These are phyloP conservation scores for Spongospora subterranea DNA, from an alignment of 208 protist species.

Conservation along the genomic window DNA sequence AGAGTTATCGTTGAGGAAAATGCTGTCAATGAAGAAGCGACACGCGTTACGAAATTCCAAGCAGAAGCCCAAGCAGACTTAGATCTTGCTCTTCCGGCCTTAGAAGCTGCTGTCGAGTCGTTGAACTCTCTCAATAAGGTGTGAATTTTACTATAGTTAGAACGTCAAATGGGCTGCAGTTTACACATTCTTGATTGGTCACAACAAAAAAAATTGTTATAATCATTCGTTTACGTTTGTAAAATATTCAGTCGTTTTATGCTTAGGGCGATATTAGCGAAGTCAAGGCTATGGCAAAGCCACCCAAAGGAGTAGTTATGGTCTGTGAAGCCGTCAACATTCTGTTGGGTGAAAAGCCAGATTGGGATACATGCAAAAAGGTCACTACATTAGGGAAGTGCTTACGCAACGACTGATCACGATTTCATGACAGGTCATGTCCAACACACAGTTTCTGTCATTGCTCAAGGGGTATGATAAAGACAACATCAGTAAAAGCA, in stretches of 20 bases:
- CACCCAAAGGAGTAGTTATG: constrained; percentile 89
- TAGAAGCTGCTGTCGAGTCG: constrained; percentile 87
- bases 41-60: constrained; percentile 84
- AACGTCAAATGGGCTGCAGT: too few relatives aligned
- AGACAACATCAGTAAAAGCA: constrained; percentile 85
- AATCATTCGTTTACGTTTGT: too few relatives aligned
- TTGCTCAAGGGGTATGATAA: constrained; percentile 91
- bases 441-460: constrained; percentile 87
- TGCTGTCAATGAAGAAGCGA: constrained; percentile 72
- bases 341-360: constrained; percentile 85
- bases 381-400: constrained; percentile 84
- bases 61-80: constrained; percentile 89
- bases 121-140: constrained; percentile 87
- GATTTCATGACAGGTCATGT: constrained; percentile 79
- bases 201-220: too few relatives aligned
- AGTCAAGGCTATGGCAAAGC: constrained; percentile 89
- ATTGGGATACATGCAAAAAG: constrained; percentile 74
- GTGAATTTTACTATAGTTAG: too few relatives aligned
- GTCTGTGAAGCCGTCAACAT: constrained; percentile 93
- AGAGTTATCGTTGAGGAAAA: constrained; percentile 82
- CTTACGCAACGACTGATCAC: constrained; percentile 67
- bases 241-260: too few relatives aligned
- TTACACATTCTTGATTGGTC: constrained; percentile 52
- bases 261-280: constrained; percentile 86
- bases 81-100: constrained; percentile 89